Base-by-base conservation (phyloP, 129 eudicot species). In the Ambrosia trifida region DNA sequence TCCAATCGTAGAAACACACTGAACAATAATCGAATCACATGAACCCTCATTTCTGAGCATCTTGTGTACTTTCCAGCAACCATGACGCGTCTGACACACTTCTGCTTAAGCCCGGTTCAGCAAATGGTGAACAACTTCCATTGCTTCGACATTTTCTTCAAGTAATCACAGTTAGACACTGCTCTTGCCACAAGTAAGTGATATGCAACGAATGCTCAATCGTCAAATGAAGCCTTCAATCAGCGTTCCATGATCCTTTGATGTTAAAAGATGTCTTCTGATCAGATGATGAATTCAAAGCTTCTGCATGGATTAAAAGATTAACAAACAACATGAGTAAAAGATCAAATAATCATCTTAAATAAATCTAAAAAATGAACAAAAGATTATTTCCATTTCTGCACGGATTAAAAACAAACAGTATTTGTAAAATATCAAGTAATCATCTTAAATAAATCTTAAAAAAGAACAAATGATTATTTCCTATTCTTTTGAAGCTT, bases 1-100 rank as follows among this genome's bases (percentile, higher is more conserved):
- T n/a, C 99, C 99, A 0, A 94, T 64, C 14, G 77, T 86, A 0
- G 99, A 97, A 7, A 89, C 92, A 20, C 87, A 83, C 85, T 94
- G 93, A 3, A 94, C 74, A 47, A 87, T 72, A 5, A 87, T 52
- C n/a, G 76, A 59, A 63, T 86, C 89, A 36, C 60, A 79, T 12
- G 81, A 53, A 14, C 64, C 12, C 20, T 35, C 5, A 6, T 62
- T 62, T 13, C 53, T 13, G 53, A 14, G 4, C 53, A 47, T 47
- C 44, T 40, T 40, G 28, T 24, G 28, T 24, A 24, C 28, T 24
- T 24, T 0, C 28, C 28, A 24, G 28, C 28, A 24, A 24, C 28
- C 28, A 24, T 24, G 53, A 47, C 52, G n/a, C 4, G 13, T 11
- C 16, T 12, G 52, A 46, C 8, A 2, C 6, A 5, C 43, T 38